These are phyloP conservation scores for Clavaria fumosa DNA, from an alignment of 768 basidiomycete genomes.

Conservation along the genomic window DNA sequence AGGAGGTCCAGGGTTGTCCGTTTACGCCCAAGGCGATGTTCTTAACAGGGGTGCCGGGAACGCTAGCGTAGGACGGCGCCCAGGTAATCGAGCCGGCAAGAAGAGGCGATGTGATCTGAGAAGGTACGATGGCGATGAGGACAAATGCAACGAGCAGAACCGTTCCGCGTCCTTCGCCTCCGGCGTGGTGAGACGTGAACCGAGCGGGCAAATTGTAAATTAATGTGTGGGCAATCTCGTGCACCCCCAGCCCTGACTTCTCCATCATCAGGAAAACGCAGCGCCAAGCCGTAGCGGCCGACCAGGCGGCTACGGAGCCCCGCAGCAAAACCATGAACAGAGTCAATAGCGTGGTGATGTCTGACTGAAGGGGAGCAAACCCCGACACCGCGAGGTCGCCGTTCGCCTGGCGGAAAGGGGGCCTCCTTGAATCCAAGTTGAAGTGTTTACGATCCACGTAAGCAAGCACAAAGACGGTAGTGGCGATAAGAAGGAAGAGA, in stretches of 20 bases:
- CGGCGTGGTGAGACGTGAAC: neutral
- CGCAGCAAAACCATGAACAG: neutral
- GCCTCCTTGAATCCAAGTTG: neutral
- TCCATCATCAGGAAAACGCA: neutral
- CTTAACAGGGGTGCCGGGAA: neutral
- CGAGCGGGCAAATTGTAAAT: neutral
- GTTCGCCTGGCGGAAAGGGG: neutral
- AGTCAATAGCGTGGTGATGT: neutral
- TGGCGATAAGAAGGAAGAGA: neutral
- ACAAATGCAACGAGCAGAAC: neutral
- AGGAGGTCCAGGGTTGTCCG: neutral
- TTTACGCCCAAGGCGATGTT: neutral
- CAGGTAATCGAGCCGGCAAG: neutral
- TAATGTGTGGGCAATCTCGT: neutral
- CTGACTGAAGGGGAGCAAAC: neutral
- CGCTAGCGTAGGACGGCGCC: neutral
- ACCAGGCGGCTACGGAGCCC: neutral
- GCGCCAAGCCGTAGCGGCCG: neutral
- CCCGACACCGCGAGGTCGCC: neutral
- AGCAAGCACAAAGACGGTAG: neutral
- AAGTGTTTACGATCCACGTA: neutral
- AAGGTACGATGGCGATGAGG: neutral
- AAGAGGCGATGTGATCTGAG: neutral
- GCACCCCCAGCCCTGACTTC: neutral
- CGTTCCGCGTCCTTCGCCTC: neutral